These are phyloP conservation scores for Neurospora tetraspora DNA, from an alignment of 495 filamentous ascomycete genomes.

Conservation along the genomic window DNA sequence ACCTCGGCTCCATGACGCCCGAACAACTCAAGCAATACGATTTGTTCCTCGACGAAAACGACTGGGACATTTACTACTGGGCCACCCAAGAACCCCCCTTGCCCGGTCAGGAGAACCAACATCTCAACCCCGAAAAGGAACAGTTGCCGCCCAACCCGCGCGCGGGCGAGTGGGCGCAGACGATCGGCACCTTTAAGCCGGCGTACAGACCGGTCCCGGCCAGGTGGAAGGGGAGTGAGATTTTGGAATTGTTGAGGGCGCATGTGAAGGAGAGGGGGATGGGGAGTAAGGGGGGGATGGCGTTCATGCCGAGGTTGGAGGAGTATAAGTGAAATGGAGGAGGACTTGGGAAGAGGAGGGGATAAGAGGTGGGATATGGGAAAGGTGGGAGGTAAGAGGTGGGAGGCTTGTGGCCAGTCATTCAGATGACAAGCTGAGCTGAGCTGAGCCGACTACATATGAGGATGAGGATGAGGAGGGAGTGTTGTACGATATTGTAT, in stretches of 20 bases:
- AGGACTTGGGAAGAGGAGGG: neutral
- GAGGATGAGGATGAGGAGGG: neutral
- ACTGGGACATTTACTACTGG: slow-evolving; percentile 99
- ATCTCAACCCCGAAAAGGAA: neutral
- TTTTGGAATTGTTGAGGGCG: slow-evolving; percentile 61
- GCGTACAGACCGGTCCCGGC: slow-evolving; percentile 82
- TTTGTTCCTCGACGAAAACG: slow-evolving; percentile 93
- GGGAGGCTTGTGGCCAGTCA: neutral
- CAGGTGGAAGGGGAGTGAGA: slow-evolving; percentile 74
- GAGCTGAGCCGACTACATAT: neutral
- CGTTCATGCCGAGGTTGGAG: slow-evolving; percentile 37
- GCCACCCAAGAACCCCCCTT: slow-evolving; percentile 75
- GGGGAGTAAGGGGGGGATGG: slow-evolving; percentile 30
- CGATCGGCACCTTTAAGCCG: slow-evolving; percentile 85
- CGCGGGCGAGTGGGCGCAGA: slow-evolving; percentile 90
- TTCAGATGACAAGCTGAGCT: neutral
- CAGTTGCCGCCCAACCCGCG: slow-evolving; percentile 7
- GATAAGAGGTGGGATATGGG: neutral
- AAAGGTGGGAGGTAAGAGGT: neutral
- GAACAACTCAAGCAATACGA: slow-evolving; percentile 78
- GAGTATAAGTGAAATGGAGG: neutral
- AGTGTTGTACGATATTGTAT: neutral
- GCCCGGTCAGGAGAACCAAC: slow-evolving; percentile 13
- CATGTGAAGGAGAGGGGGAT: slow-evolving; percentile 51
- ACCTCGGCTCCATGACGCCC: slow-evolving; percentile 62